Base-by-base conservation (phyloP, 805 yeast genomes). In the Wickerhamomyces tratensis region DNA sequence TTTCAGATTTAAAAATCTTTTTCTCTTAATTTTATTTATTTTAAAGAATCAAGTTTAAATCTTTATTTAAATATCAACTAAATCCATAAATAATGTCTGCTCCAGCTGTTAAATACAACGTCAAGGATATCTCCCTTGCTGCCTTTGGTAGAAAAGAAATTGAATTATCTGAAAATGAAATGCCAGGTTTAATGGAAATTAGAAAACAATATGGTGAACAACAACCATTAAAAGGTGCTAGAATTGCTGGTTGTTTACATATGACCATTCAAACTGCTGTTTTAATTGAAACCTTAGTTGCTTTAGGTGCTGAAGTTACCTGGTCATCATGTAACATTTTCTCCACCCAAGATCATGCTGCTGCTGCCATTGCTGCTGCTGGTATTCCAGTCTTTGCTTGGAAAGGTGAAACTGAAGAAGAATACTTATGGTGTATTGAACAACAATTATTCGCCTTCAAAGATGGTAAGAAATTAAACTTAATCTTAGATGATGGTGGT, bases 391-490 rank as follows among this genome's bases (percentile, higher is more conserved):
- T 91, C 54, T 91, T 87, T 59, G 98, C 98, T 62, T 91, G 98
- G 98, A 91, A 91, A 80, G 98, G 98, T 68, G 98, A 91, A 81
- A 87, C 98, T 69, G 98, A 91, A 72, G 98, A 91, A 77, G 98
- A 91, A 77, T 93, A 91, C 81, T 65, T 79, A 64, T 91, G 98
- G 98, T 91, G 98, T 80, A 86, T 91, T 60, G 97, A 93, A 77
- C 98, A 91, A 77, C 98, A 93, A 78, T 82, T 91, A 69, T 88
- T 85, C 63, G 86, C 98, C 50, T 91, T 91, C 91, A 91, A 91
- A 77, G 96, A 89, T 70, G 82, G 77, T 68, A 79, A 84, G 77
- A 84, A 86, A 72, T 84, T 91, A 69, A 91, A 91, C 86, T 77
- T 91, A 74, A 93, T 91, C 69, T 80, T 91, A 66, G 98, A 91